A percentile compares a stretch with the other conserved stretches of the same genome.
These are phyloP conservation scores for Termitomyces sp. DNA, from an alignment of 768 basidiomycete species.

Conservation along the genomic window DNA sequence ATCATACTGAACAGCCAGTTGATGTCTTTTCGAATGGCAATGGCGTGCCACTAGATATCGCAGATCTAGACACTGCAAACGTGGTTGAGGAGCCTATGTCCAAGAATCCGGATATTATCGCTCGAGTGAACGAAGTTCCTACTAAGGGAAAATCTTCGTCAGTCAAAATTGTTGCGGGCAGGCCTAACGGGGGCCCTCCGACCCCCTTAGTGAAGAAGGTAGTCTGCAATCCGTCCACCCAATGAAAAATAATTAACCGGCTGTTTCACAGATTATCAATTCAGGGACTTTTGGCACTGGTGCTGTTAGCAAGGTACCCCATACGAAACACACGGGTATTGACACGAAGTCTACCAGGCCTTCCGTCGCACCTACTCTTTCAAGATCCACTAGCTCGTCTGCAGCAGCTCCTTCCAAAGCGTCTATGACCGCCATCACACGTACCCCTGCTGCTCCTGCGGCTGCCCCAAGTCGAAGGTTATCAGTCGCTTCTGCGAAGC, in stretches of 20 bases:
- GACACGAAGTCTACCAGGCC: constrained; percentile 10
- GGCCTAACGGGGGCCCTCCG: constrained; percentile 40
- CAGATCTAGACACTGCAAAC: constrained; percentile 12
- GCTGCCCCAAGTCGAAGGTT: constrained; percentile 33
- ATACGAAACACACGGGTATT: constrained; percentile 32
- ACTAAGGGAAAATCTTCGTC: constrained; percentile 31
- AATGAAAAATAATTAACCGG: neutral
- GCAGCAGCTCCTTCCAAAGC: constrained; percentile 33
- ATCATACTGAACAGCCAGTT: constrained; percentile 14
- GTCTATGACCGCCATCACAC: constrained; percentile 22
- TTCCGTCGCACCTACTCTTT: constrained; percentile 19
- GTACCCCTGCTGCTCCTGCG: constrained; percentile 28
- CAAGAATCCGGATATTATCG: constrained; percentile 15
- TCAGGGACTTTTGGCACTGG: constrained; percentile 64
- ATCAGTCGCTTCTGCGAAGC: constrained; percentile 37
- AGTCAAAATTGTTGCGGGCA: constrained; percentile 37
- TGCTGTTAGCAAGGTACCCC: constrained; percentile 35
- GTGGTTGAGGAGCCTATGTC: constrained; percentile 17
- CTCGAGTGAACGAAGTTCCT: constrained; percentile 20
- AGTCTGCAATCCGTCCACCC: neutral
- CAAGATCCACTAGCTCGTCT: constrained; percentile 34
- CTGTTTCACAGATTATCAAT: constrained; percentile 44
- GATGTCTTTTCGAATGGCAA: constrained; percentile 12
- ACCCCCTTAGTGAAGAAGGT: constrained; percentile 70
- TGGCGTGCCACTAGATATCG: constrained; percentile 7